A percentile compares a stretch with the other conserved stretches of the same genome.
Conservation (phyloP, 495 filamentous ascomycete species). For the Bryoglossum gracile region DNA sequence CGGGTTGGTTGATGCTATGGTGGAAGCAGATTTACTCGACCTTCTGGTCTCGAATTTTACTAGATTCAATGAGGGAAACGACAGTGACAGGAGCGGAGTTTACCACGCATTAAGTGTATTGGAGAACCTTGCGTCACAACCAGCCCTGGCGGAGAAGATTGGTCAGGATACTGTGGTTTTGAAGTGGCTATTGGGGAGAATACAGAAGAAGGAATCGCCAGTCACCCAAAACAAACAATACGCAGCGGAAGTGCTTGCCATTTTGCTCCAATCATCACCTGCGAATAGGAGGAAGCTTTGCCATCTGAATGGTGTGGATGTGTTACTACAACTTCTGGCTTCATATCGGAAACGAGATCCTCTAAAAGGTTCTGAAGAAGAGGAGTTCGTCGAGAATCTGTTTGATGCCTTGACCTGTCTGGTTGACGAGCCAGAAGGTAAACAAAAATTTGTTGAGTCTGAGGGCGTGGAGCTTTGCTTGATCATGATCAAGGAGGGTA, state of each 20-base stretch:
- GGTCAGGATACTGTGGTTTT: constrained; percentile 59
- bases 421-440: constrained; percentile 68
- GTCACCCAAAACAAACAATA: constrained; percentile 91
- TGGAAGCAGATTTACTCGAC: constrained; percentile 76
- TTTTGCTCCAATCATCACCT: constrained; percentile 65
- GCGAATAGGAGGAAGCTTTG: constrained; percentile 58
- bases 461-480: constrained; percentile 88
- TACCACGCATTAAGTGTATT: constrained; percentile 80
- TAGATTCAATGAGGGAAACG: constrained; percentile 72
- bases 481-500: constrained; percentile 81
- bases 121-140: constrained; percentile 77
- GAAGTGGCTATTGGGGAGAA: constrained; percentile 68
- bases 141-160: constrained; percentile 58
- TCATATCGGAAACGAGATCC: constrained; percentile 90
- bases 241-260: constrained; percentile 82
- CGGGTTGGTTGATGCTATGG: constrained; percentile 68
- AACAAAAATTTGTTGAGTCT: constrained; percentile 74
- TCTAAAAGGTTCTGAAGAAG: constrained; percentile 76
- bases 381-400: constrained; percentile 89
- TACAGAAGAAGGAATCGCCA: constrained; percentile 52
- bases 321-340: constrained; percentile 73
- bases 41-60: constrained; percentile 76
- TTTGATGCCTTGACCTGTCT: constrained; percentile 79
- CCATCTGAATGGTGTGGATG: constrained; percentile 65
- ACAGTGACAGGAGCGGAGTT: constrained; percentile 73